Percentiles rank a stretch among this genome's conserved stretches.
These are phyloP conservation scores for Aureobasidium vineae DNA, from an alignment of 2,329 filamentous ascomycete genomes.

Conservation along the genomic window DNA sequence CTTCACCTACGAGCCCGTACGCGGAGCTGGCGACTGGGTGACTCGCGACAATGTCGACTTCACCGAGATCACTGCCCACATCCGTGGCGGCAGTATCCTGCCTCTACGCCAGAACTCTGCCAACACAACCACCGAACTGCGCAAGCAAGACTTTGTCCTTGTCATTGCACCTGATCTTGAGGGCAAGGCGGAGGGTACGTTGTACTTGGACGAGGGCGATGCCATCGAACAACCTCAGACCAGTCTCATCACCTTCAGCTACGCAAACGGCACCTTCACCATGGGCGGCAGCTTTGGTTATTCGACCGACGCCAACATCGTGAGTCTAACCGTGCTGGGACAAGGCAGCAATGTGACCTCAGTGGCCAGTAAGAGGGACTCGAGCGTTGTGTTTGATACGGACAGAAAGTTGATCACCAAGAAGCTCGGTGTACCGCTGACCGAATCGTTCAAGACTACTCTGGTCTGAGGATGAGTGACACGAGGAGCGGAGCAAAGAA, in stretches of 20 bases:
- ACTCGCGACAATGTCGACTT: constrained; percentile 49
- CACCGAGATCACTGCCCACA: constrained; percentile 63
- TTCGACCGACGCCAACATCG: constrained; percentile 4
- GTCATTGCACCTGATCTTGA: constrained; percentile 63
- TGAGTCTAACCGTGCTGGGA: constrained; percentile 14
- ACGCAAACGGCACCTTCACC: constrained; percentile 51
- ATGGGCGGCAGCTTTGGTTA: constrained; percentile 29
- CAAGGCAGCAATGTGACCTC: not conserved
- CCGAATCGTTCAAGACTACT: constrained; percentile 4
- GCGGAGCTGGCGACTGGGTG: constrained; percentile 48
- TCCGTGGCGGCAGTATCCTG: constrained; percentile 64
- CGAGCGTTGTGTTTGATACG: not conserved
- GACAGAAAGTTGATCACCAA: constrained; percentile 13
- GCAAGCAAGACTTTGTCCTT: constrained; percentile 67
- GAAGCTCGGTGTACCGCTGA: constrained; percentile 9
- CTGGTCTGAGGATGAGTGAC: not conserved
- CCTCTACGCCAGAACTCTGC: constrained; percentile 56
- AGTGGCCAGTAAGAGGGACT: not conserved
- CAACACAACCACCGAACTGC: constrained; percentile 63
- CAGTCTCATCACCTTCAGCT: constrained; percentile 61
- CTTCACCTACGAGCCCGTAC: constrained; percentile 52
- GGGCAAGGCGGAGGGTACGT: constrained; percentile 62
- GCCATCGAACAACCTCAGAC: constrained; percentile 58
- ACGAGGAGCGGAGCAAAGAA: not conserved
- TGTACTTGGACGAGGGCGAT: constrained; percentile 79